Evolutionary conservation across 1,284 basidiomycete genomes (phyloP).

Genomic region (Malassezia caprae): DNA sequence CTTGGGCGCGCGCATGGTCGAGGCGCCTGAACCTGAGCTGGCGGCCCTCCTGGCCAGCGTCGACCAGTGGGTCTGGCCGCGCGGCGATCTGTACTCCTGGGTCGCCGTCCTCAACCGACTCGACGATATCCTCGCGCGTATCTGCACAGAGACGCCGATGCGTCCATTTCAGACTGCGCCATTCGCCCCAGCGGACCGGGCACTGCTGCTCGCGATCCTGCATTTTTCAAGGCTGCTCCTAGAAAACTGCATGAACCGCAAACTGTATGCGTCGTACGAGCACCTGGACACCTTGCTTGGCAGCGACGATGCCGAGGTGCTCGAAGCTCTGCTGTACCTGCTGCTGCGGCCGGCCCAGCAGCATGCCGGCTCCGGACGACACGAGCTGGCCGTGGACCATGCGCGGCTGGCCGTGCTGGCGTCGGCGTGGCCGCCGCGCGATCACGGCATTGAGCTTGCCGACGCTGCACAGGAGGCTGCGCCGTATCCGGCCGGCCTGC

Average conservation of each 20-base stretch:
- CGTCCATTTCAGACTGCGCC: constrained; percentile 56
- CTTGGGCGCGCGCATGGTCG: constrained; percentile 30
- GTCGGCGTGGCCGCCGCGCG: constrained; percentile 38
- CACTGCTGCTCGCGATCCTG: constrained; percentile 67
- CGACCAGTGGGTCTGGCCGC: constrained; percentile 74
- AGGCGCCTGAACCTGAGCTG: constrained; percentile 37
- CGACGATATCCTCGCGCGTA: constrained; percentile 71
- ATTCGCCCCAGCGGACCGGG: constrained; percentile 69
- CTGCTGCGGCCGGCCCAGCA: constrained; percentile 86
- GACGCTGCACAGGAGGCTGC: constrained; percentile 46
- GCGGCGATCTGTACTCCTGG: constrained; percentile 96
- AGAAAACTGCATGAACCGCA: constrained; percentile 96
- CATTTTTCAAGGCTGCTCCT: constrained; percentile 77
- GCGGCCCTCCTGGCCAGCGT: constrained; percentile 32
- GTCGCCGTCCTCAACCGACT: constrained; percentile 89
- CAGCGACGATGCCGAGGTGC: constrained; percentile 78
- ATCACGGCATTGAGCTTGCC: constrained; percentile 49
- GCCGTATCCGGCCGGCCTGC: constrained; percentile 39
- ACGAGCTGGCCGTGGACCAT: constrained; percentile 33
- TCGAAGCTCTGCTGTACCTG: constrained; percentile 72
- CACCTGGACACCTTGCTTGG: constrained; percentile 78
- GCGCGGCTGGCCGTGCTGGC: constrained; percentile 37
- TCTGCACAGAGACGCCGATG: constrained; percentile 65
- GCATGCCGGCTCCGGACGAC: constrained; percentile 56
- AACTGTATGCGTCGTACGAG: constrained; percentile 95